phyloP scores from a whole-genome alignment of 257 asterid genomes.

The Cruciata laevipes region DNA sequence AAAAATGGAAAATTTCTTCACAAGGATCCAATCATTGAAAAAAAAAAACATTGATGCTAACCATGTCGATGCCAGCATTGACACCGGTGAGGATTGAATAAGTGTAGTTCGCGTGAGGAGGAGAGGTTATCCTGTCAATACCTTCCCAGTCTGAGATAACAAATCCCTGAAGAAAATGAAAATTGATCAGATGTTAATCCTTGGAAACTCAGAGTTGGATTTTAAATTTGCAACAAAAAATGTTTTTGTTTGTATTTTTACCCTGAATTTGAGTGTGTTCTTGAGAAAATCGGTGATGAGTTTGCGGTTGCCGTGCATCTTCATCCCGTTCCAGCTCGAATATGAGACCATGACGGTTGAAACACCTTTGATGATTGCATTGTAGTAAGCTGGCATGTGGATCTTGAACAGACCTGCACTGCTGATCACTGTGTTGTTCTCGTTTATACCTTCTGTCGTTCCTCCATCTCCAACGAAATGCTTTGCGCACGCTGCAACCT shows the following conservation, averaged over 20 bases:
- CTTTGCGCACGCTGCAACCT: constrained; percentile 53
- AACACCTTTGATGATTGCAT: constrained; percentile 55
- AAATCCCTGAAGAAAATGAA: constrained; percentile 27
- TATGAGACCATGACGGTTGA: constrained; percentile 63
- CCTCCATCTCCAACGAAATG: constrained; percentile 82
- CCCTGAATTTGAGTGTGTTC: constrained; percentile 39
- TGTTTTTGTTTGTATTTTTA: constrained; percentile 17
- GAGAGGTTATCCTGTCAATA: constrained; percentile 33
- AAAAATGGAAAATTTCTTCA: background rate
- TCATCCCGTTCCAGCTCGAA: constrained; percentile 66
- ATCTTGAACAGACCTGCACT: constrained; percentile 39
- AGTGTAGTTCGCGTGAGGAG: constrained; percentile 34
- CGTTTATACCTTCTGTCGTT: constrained; percentile 57
- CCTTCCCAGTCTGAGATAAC: constrained; percentile 43
- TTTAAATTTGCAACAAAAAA: background rate
- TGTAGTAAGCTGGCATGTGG: constrained; percentile 57
- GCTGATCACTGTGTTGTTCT: constrained; percentile 44
- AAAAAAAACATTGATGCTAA: background rate
- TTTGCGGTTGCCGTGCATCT: constrained; percentile 62
- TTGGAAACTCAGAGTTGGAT: background rate
- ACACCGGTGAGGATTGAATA: constrained; percentile 33
- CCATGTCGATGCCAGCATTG: constrained; percentile 46
- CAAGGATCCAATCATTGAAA: background rate
- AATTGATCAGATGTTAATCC: background rate
- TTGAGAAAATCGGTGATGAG: constrained; percentile 64